Evolutionary conservation across 225 moss, liverwort and hornwort species (phyloP), one percentile per base, ranked within the genome.

Genomic region (Polytrichum commune): DNA sequence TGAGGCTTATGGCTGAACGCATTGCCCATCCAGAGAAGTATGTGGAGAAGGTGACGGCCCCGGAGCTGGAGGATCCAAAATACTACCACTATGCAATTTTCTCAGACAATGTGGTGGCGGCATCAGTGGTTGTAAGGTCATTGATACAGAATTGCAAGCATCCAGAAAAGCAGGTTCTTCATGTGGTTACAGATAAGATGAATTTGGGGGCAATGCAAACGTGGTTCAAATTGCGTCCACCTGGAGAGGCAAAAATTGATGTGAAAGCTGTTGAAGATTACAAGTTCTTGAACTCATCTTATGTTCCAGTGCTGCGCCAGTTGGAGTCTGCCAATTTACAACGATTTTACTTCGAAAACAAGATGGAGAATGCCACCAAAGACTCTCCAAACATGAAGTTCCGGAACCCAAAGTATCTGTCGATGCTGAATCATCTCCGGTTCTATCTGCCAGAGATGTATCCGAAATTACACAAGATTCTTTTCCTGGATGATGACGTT

Each of bases 401-500:
- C 53, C 72, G 89, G 64, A 89, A 89, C 27, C 89, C 97, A 1
- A 98, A 98, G 74, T 98, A 98, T 72, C 72, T 98, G 64, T 94
- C 97, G 1, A 94, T 95, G 97, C 80, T 98, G 66, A 98, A 98
- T 19, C 97, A 90, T 63, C 78, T 90, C 2, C 77, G 89, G 8
- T 90, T 90, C 63, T 90, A 90, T 53, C 74, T 90, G 38, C 89
- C 86, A 27, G 86, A 86, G 61, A 83, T 84, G 65, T 90, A 90
- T 58, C 86, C 89, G 0, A 72, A 78, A 35, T 71, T 90, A 46
- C 76, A 82, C 79, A 92, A 90, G 74, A 85, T 98, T 35, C 83
- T 98, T n/a, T 95, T 95, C 67, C 78, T 95, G 67, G 89, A 90
- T 58, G 89, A 90, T 66, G 89, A 90, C 56, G 71, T 90, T 13